These are phyloP conservation scores for Colletotrichum limetticola DNA, from an alignment of 2,329 filamentous ascomycete species.

Conservation along the genomic window DNA sequence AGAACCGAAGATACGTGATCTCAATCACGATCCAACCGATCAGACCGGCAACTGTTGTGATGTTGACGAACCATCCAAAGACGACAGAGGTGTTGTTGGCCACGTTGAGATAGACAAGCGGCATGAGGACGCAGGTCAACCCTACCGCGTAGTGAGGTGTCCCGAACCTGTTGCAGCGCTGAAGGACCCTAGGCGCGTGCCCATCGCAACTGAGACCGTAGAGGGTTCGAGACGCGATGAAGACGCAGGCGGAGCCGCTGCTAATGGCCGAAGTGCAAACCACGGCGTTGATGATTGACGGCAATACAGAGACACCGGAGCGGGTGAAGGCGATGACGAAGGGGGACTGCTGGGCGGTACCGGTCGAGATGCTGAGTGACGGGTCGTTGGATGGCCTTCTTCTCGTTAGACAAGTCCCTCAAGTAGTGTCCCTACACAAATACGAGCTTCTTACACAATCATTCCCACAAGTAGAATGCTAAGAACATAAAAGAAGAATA, in stretches of 20 bases:
- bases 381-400: slow-evolving; percentile 58
- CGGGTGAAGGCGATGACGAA: slow-evolving; percentile 62
- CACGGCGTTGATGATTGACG: slow-evolving; percentile 65
- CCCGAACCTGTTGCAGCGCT: slow-evolving; percentile 15
- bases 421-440: accelerated
- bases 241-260: slow-evolving; percentile 63
- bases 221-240: slow-evolving; percentile 64
- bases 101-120: slow-evolving; percentile 72
- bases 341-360: slow-evolving; percentile 51
- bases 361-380: slow-evolving; percentile 49
- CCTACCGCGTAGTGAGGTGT: slow-evolving; percentile 41
- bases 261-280: slow-evolving; percentile 63
- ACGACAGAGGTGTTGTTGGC: slow-evolving; percentile 68
- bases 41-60: slow-evolving; percentile 62
- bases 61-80: slow-evolving; percentile 69
- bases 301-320: slow-evolving; percentile 62
- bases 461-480: slow-evolving; percentile 63
- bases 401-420: not conserved
- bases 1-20: slow-evolving; percentile 68
- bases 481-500: slow-evolving; percentile 56
- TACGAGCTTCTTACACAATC: slow-evolving; percentile 47
- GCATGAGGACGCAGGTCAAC: slow-evolving; percentile 66
- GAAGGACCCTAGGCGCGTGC: slow-evolving; percentile 62
- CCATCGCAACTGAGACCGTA: slow-evolving; percentile 63
- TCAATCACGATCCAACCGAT: slow-evolving; percentile 65